Conservation (phyloP, 345 rosid genomes). For the Lepidium didymum region DNA sequence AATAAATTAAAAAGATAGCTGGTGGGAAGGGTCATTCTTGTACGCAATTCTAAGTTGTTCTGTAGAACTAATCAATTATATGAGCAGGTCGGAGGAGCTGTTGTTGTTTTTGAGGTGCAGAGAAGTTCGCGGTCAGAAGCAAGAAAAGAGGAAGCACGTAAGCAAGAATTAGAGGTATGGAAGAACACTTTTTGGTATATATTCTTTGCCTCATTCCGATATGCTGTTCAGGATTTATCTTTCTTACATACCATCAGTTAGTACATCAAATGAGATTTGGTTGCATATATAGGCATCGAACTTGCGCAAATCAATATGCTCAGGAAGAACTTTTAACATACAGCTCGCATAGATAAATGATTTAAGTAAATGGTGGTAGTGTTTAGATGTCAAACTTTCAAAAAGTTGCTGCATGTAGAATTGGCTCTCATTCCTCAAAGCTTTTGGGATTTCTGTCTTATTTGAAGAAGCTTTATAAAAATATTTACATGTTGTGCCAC, state of each 20-base stretch:
- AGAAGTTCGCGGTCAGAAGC: constrained; percentile 89
- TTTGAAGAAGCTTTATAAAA: not conserved
- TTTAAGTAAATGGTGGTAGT: not conserved
- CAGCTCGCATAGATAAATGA: not conserved
- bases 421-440: not conserved
- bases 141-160: constrained; percentile 69
- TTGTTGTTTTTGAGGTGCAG: constrained; percentile 79
- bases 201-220: not conserved
- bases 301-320: not conserved
- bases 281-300: not conserved
- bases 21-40: constrained; percentile 1
- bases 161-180: constrained; percentile 65
- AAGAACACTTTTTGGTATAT: not conserved
- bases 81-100: constrained; percentile 73
- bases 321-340: not conserved
- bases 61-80: not conserved
- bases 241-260: not conserved
- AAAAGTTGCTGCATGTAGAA: not conserved
- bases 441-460: not conserved
- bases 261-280: not conserved
- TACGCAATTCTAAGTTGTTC: not conserved
- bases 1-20: not conserved
- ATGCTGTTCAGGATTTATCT: not conserved
- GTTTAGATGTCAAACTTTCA: not conserved
- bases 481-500: not conserved